These are phyloP conservation scores for Wallacemonas sp. DNA, from an alignment of 208 protist species.

Conservation along the genomic window DNA sequence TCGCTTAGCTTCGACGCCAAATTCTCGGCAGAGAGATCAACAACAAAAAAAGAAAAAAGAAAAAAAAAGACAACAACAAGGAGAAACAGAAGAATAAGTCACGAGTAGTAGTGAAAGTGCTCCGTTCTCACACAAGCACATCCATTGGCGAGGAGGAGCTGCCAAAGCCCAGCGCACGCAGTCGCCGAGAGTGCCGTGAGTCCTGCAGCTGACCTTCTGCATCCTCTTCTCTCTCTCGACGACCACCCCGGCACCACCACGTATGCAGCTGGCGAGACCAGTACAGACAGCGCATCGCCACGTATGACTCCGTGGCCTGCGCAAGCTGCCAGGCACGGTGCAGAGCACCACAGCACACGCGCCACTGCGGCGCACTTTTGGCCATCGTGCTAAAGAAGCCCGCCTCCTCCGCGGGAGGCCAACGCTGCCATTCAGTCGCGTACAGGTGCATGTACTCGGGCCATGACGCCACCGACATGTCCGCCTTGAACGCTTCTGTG, in stretches of 20 bases:
- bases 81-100: background rate
- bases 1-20: no score
- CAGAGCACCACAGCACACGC: background rate
- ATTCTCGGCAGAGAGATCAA: no score
- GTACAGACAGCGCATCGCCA: background rate
- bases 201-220: no score
- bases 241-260: background rate
- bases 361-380: background rate
- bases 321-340: background rate
- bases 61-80: background rate
- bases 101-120: no score
- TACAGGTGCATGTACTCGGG: constrained; percentile 9
- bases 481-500: no score
- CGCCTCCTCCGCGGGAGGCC: background rate
- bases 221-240: background rate
- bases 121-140: background rate
- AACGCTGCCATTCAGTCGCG: background rate
- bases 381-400: constrained; percentile 12
- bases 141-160: no score
- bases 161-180: no score
- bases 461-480: background rate
- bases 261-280: background rate
- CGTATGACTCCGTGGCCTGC: background rate
- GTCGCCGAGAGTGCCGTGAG: no score
- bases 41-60: constrained; percentile 23